Base-by-base conservation (phyloP, 2,329 filamentous ascomycete species). In the Hirsutella thompsonii region DNA sequence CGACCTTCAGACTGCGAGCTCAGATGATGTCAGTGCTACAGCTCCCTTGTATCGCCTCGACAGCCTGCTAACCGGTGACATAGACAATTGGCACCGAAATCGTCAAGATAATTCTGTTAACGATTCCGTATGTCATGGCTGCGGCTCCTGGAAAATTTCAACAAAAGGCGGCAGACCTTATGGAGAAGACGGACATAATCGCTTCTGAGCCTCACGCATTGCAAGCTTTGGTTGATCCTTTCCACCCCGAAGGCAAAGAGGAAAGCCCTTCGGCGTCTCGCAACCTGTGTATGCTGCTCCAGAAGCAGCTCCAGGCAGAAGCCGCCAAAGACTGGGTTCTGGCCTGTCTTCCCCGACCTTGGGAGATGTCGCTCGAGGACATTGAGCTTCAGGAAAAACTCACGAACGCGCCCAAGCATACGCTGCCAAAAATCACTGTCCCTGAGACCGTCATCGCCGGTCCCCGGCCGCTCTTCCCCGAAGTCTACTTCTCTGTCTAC, bases 141-240 rank as follows among this genome's bases (percentile, higher is more conserved):
- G 78, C 84, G 3, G 76, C 81, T 0, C 81, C 83, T 3, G 69
- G 72, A 3, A 76, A 79, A 38, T 80, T 83, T 54, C 77, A 81
- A 51, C 72, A 83, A 48, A 83, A 83, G 55, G 88, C 87, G 2
- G 71, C 74, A 1, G 79, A 84, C 37, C 69, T 96, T 40, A 79
- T 98, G 57, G 85, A 93, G 49, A 94, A 93, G 68, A 96, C 92
- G 2, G 89, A 92, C 42, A 87, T 96, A 48, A 93, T 96, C 52
- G 88, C 90, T 10, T 85, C 83, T 2, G 88, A 92, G 47, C 83
- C 85, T 10, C 86, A 95, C 57, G 74, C 83, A 2, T 71, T 96
- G 29, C 89, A 95, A 57, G 71, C 79, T 21, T 67, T 95, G 42
- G 86, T 96, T 39, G 86, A 95, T 50, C 87, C 89, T 2, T 95